A percentile compares a stretch with the other conserved stretches of the same genome.
Evolutionary conservation across 2,329 filamentous ascomycete species (phyloP).

Genomic region (Aspergillus sclerotialis): DNA sequence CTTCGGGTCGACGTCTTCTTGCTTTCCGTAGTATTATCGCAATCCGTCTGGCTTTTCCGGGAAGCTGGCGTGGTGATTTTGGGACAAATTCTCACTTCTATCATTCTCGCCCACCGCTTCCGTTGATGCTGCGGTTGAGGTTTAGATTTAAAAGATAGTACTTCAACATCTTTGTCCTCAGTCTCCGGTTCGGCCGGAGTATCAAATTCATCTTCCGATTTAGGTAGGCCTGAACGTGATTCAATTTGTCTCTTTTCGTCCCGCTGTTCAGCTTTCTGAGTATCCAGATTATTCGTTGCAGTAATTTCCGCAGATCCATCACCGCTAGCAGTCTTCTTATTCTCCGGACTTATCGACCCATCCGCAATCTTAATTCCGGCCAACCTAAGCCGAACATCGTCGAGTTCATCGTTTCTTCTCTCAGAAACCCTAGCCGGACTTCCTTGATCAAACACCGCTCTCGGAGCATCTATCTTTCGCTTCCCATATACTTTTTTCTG

Average conservation of each 20-base stretch:
- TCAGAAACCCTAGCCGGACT: conserved; percentile 15
- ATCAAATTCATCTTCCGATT: not conserved
- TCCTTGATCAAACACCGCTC: conserved; percentile 28
- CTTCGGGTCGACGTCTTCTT: conserved; percentile 9
- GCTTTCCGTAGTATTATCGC: conserved; percentile 1
- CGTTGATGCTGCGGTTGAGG: conserved; percentile 2
- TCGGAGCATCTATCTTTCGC: conserved; percentile 23
- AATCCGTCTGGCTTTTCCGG: conserved; percentile 1
- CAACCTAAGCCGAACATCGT: conserved; percentile 19
- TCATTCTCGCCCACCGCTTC: conserved; percentile 16
- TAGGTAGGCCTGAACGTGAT: not conserved
- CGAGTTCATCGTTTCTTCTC: conserved; percentile 9
- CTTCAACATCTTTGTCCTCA: conserved; percentile 2
- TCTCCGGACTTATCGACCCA: conserved; percentile 1
- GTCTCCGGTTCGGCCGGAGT: not conserved
- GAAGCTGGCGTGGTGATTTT: not conserved
- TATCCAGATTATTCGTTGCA: too few species aligned
- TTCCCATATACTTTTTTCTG: conserved; percentile 31
- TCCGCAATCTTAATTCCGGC: conserved; percentile 20
- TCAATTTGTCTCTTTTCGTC: not conserved
- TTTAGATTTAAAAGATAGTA: conserved; percentile 1
- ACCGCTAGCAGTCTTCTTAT: not conserved
- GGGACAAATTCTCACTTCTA: conserved; percentile 21
- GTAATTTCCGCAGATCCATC: not conserved
- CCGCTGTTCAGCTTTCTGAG: not conserved